Evolutionary conservation across 306 rosid species (phyloP).

Genomic region (Medicago lupulina): DNA sequence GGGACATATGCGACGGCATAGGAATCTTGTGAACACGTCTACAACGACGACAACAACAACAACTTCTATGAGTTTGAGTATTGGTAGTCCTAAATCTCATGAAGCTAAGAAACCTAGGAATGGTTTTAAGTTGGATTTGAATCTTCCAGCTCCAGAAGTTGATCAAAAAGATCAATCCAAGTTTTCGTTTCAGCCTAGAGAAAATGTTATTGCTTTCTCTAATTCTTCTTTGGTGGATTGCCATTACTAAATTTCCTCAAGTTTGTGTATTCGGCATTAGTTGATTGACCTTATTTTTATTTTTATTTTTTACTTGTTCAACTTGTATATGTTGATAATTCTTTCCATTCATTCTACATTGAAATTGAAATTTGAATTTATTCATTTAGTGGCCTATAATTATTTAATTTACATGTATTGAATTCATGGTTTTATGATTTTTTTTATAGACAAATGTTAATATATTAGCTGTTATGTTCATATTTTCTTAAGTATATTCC

Average conservation of each 20-base stretch:
- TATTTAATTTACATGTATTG: neutral
- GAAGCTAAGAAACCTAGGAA: conserved; percentile 55
- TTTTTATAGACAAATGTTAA: neutral
- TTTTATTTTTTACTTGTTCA: conserved; percentile 5
- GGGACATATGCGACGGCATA: conserved; percentile 93
- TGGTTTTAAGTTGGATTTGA: conserved; percentile 69
- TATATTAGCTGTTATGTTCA: neutral
- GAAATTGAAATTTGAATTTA: conserved; percentile 36
- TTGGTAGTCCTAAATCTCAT: conserved; percentile 28
- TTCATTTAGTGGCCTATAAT: neutral
- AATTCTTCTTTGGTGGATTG: conserved; percentile 77
- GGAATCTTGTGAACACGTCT: conserved; percentile 47
- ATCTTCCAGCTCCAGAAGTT: conserved; percentile 84
- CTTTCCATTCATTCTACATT: conserved; percentile 48
- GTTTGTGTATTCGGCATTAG: too few relatives aligned
- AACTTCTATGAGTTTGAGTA: neutral
- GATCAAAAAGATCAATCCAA: conserved; percentile 50
- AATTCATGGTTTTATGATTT: neutral
- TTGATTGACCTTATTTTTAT: conserved; percentile 16
- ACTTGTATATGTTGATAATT: conserved; percentile 49
- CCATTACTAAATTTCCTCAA: conserved; percentile 57
- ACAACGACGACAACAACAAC: neutral
- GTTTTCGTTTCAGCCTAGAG: conserved; percentile 56
- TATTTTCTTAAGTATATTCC: too few relatives aligned
- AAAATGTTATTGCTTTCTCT: conserved; percentile 70